A percentile compares a stretch with the other conserved stretches of the same genome.
These are phyloP conservation scores for Phytophthora agathidicida DNA, from an alignment of 352 stramenopile species.

Conservation along the genomic window DNA sequence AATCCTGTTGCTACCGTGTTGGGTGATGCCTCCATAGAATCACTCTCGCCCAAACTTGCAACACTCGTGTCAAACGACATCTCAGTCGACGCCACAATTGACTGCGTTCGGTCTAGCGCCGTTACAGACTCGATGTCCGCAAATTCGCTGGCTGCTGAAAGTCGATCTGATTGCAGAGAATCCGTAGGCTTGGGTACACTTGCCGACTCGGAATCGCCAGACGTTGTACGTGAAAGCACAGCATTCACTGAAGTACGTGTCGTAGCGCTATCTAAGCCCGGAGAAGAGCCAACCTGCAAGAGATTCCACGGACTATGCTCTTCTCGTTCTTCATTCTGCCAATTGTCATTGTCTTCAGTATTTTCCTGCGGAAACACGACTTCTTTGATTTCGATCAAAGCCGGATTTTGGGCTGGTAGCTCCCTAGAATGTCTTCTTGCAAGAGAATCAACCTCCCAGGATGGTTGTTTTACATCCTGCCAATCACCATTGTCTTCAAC, in stretches of 20 bases:
- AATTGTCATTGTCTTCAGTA: not conserved
- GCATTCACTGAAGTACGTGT: not conserved
- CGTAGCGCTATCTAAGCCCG: slow-evolving; percentile 3
- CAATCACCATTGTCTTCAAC: too few species aligned
- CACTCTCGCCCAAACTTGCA: slow-evolving; percentile 43
- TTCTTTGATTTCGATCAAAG: not conserved
- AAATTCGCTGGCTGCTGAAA: slow-evolving; percentile 14
- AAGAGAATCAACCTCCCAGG: not conserved
- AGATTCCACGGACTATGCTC: slow-evolving; percentile 1
- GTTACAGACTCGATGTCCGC: not conserved
- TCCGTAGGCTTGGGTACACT: slow-evolving; percentile 1
- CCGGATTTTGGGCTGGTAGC: not conserved
- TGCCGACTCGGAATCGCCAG: not conserved
- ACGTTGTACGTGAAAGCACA: not conserved
- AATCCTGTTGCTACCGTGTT: slow-evolving; percentile 5
- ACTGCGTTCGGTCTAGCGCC: slow-evolving; percentile 23
- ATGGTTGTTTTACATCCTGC: too few species aligned
- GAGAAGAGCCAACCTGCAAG: slow-evolving; percentile 10
- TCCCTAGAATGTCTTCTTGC: slow-evolving; percentile 6
- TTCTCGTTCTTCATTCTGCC: slow-evolving; percentile 6
- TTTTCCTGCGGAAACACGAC: not conserved
- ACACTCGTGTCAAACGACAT: slow-evolving; percentile 55
- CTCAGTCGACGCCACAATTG: slow-evolving; percentile 45
- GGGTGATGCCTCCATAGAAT: slow-evolving; percentile 9
- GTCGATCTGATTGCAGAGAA: slow-evolving; percentile 21